Conservation (phyloP, 2,329 filamentous ascomycete genomes). For the Sordariomycetes sp. region DNA sequence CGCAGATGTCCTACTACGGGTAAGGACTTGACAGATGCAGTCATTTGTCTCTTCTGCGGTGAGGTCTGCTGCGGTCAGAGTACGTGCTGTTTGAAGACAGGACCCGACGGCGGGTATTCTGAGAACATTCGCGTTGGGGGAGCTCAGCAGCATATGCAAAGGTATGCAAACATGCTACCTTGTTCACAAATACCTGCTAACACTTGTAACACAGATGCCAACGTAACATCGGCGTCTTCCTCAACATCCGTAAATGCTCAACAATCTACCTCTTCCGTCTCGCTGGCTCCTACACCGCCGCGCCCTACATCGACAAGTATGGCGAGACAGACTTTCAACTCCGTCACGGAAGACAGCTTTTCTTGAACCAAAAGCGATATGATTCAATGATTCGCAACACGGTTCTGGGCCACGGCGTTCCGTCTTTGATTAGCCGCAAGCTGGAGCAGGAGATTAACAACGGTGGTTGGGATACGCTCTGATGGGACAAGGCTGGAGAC, state of each 20-base stretch:
- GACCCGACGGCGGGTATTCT: slow-evolving; percentile 29
- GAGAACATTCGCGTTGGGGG: slow-evolving; percentile 57
- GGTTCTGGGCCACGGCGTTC: slow-evolving; percentile 80
- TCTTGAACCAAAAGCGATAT: slow-evolving; percentile 88
- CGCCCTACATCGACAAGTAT: slow-evolving; percentile 92
- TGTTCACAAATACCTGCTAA: neutral
- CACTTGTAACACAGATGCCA: slow-evolving; percentile 55
- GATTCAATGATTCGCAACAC: slow-evolving; percentile 78
- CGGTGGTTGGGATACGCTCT: slow-evolving; percentile 80
- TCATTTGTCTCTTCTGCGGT: slow-evolving; percentile 88
- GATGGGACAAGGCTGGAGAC: neutral
- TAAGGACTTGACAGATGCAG: slow-evolving; percentile 84
- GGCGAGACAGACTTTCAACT: slow-evolving; percentile 93
- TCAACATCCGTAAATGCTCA: slow-evolving; percentile 94
- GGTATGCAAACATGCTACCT: slow-evolving; percentile 45
- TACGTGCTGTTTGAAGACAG: slow-evolving; percentile 73
- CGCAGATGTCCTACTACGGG: slow-evolving; percentile 80
- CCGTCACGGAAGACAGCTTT: slow-evolving; percentile 78
- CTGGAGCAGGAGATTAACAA: slow-evolving; percentile 95
- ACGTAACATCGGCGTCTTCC: slow-evolving; percentile 81
- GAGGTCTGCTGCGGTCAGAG: slow-evolving; percentile 96
- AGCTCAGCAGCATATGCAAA: slow-evolving; percentile 81
- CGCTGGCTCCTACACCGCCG: slow-evolving; percentile 75
- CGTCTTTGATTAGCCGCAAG: slow-evolving; percentile 80
- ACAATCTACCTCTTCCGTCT: slow-evolving; percentile 77